Conservation (phyloP, 2,329 filamentous ascomycete genomes). For the Phyllosticta citribraziliensis region DNA sequence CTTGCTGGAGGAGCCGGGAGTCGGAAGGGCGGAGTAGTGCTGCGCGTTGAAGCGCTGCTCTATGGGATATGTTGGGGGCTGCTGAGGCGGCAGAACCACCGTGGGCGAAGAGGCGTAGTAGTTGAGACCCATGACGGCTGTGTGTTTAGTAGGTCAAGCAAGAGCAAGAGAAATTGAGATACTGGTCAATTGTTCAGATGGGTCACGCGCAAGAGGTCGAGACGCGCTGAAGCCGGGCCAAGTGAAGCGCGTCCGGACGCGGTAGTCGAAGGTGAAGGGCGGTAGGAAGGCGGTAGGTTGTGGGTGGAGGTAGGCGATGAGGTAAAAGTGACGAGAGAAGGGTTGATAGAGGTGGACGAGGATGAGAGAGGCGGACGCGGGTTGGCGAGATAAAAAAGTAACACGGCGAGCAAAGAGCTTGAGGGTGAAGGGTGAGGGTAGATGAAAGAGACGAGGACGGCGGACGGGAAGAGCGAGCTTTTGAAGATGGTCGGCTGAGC, state of each 20-base stretch:
- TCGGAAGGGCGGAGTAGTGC: slow-evolving; percentile 16
- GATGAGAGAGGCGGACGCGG: slow-evolving; percentile 3
- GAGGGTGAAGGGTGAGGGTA: slow-evolving; percentile 19
- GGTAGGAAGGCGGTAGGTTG: slow-evolving; percentile 2
- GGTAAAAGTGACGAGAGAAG: not conserved
- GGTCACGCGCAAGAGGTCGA: slow-evolving; percentile 3
- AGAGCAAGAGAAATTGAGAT: slow-evolving; percentile 9
- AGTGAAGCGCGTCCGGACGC: slow-evolving; percentile 6
- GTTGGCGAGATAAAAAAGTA: not conserved
- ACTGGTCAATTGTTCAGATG: slow-evolving; percentile 1
- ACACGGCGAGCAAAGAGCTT: slow-evolving; percentile 15
- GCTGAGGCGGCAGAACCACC: slow-evolving; percentile 35
- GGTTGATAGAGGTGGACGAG: slow-evolving; percentile 11
- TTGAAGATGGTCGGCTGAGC: slow-evolving; percentile 14
- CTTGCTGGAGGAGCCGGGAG: slow-evolving; percentile 25
- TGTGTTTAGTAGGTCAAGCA: slow-evolving; percentile 26
- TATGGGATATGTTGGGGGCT: slow-evolving; percentile 22
- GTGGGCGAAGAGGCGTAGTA: slow-evolving; percentile 39
- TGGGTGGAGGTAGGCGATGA: slow-evolving; percentile 1
- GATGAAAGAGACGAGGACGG: slow-evolving; percentile 26
- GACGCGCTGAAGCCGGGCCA: no score
- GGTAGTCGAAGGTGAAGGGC: slow-evolving; percentile 13
- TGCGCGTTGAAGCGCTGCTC: slow-evolving; percentile 15
- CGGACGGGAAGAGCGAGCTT: slow-evolving; percentile 23
- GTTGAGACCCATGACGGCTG: slow-evolving; percentile 34